Evolutionary conservation across 306 rosid species (phyloP), one percentile per base, ranked within the genome.

Genomic region (Quercus wislizeni): DNA sequence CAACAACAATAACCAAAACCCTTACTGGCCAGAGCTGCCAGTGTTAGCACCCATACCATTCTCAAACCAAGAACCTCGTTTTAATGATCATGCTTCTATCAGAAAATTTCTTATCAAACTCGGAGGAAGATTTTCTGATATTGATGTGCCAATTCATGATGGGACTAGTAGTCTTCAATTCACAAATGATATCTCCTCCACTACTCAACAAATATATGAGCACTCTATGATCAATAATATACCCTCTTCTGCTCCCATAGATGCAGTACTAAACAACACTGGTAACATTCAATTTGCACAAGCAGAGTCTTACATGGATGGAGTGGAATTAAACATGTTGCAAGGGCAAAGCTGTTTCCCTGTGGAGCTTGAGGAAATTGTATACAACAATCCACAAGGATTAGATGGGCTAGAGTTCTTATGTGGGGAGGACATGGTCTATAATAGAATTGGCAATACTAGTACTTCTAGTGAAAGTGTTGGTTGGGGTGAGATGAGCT

Each of bases 21-120:
- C 89, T 28, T 85, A 79, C 84, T 88, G 91, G 97, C 93, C 96
- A 18, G 90, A 89, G 71, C 78, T 85, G 62, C 84, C 92, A 18
- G 76, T 85, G 79, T 75, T 86, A 21, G 79, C 86, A 25, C 83
- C 85, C 17, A 31, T 77, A 21, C 80, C 83, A 2, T 83, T 63
- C 75, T 38, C 74, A 25, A 83, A 72, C 78, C 87, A 91, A 76
- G 72, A 31, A n/a, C 85, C 85, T 23, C 63, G 82, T 57, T 84
- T 83, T 82, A 90, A 88, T 61, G 89, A 90, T 64, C 92, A 84
- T 4, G 87, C 86, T 5, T 83, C 93, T 5, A 80, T 92, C 27
- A 83, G 90, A 58, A 92, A 75, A 35, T 38, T 90, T 17, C 89
- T 92, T 5, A 75, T 85, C 84, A 92, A 87, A 73, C 91, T 92